These are phyloP conservation scores for Sarocladium brachiariae DNA, from an alignment of 2,329 filamentous ascomycete species.

Conservation along the genomic window DNA sequence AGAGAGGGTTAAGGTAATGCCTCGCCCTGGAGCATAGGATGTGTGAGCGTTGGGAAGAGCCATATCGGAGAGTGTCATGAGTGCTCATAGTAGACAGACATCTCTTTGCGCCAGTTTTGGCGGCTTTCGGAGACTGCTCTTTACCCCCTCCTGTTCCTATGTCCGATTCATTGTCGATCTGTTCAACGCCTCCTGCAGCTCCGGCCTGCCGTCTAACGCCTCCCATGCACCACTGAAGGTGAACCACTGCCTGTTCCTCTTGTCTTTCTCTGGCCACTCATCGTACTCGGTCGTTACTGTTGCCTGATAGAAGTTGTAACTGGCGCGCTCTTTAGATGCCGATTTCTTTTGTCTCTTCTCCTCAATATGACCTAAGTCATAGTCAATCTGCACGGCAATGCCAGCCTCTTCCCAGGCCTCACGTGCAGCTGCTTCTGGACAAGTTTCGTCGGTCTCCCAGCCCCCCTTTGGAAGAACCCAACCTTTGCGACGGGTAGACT, in stretches of 20 bases:
- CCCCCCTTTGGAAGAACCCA: constrained; percentile 98
- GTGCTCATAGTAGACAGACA: too few species aligned
- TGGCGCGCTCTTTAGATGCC: constrained; percentile 49
- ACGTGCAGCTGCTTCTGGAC: constrained; percentile 73
- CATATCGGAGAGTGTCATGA: too few species aligned
- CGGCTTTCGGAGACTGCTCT: too few species aligned
- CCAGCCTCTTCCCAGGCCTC: constrained; percentile 99
- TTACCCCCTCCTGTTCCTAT: background rate
- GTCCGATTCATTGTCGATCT: constrained; percentile 61
- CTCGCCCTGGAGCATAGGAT: too few species aligned
- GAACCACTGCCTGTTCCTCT: constrained; percentile 87
- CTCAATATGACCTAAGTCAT: constrained; percentile 78
- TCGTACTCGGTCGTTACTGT: constrained; percentile 79
- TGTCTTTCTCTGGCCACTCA: constrained; percentile 91
- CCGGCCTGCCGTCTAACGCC: constrained; percentile 69
- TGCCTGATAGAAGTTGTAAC: constrained; percentile 79
- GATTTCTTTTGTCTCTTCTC: constrained; percentile 77
- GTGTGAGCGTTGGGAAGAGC: too few species aligned
- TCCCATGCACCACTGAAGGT: constrained; percentile 75
- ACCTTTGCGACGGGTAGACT: constrained; percentile 81
- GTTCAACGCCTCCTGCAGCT: constrained; percentile 81
- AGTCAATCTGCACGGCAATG: constrained; percentile 76
- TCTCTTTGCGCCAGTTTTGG: too few species aligned
- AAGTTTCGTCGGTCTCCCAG: constrained; percentile 92
- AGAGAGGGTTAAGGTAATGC: too few species aligned